phyloP scores from a whole-genome alignment of 2,329 filamentous ascomycete genomes.

The Hymenoscyphus infarciens region DNA sequence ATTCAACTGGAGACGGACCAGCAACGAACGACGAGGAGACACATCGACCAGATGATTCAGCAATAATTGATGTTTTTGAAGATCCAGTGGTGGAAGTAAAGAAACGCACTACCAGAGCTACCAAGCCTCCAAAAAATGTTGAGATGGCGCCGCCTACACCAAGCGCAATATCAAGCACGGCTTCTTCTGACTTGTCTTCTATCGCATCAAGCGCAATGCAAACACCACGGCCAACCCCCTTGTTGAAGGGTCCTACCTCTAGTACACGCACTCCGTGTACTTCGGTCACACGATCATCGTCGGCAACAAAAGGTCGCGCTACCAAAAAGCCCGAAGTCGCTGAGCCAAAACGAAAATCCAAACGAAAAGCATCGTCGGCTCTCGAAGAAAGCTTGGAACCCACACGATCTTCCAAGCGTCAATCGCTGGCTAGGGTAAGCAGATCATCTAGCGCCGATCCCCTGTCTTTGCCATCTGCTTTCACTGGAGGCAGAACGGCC shows the following conservation, averaged over 20 bases:
- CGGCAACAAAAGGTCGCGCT: background rate
- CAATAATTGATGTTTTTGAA: background rate
- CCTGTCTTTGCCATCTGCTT: constrained; percentile 16
- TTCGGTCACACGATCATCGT: background rate
- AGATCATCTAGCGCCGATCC: constrained; percentile 29
- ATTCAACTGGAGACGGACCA: background rate
- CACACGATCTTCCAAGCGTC: constrained; percentile 23
- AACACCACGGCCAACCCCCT: background rate
- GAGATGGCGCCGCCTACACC: background rate
- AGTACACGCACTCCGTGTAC: background rate
- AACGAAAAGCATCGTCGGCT: background rate
- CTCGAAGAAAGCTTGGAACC: background rate
- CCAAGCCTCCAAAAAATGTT: background rate
- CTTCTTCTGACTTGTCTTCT: background rate
- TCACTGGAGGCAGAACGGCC: background rate
- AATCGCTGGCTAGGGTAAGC: constrained; percentile 12
- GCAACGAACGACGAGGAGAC: background rate
- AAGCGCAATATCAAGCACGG: background rate
- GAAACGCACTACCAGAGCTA: background rate
- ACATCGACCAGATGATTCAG: background rate
- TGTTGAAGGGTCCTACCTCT: background rate
- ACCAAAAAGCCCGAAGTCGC: background rate
- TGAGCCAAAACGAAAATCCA: background rate
- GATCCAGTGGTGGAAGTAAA: background rate
- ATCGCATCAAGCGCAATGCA: background rate